Conservation (phyloP, 306 rosid genomes). For the Myrica gale region DNA sequence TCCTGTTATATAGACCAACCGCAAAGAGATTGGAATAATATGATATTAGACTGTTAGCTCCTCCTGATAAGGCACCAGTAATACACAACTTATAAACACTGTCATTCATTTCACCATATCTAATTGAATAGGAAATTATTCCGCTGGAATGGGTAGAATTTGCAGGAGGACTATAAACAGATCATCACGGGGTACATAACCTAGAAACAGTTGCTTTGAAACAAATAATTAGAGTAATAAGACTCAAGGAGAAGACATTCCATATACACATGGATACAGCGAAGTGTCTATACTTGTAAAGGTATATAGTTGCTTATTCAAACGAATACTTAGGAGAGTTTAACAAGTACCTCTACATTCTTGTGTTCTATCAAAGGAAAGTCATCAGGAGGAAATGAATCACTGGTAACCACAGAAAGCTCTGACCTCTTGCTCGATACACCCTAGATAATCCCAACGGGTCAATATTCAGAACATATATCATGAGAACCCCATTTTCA, state of each 20-base stretch:
- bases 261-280: background rate
- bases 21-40: constrained; percentile 15
- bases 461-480: constrained; percentile 41
- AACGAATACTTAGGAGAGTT: constrained; percentile 19
- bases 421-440: constrained; percentile 48
- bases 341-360: constrained; percentile 60
- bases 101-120: too few species aligned
- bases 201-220: background rate
- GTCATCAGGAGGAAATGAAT: constrained; percentile 44
- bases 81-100: background rate
- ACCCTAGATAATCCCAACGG: constrained; percentile 63
- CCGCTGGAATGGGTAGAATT: background rate
- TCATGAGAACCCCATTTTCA: constrained; percentile 24
- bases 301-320: constrained; percentile 5
- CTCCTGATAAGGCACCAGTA: constrained; percentile 6
- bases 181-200: background rate
- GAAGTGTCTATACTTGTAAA: background rate
- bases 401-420: constrained; percentile 46
- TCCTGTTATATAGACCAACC: constrained; percentile 20
- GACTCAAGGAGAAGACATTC: background rate
- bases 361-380: constrained; percentile 58
- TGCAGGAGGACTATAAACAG: constrained; percentile 12
- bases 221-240: too few species aligned
- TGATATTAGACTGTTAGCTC: constrained; percentile 13
- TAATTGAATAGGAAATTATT: background rate